Conservation (phyloP, 2,329 filamentous ascomycete genomes). For the Colletotrichum tofieldiae region DNA sequence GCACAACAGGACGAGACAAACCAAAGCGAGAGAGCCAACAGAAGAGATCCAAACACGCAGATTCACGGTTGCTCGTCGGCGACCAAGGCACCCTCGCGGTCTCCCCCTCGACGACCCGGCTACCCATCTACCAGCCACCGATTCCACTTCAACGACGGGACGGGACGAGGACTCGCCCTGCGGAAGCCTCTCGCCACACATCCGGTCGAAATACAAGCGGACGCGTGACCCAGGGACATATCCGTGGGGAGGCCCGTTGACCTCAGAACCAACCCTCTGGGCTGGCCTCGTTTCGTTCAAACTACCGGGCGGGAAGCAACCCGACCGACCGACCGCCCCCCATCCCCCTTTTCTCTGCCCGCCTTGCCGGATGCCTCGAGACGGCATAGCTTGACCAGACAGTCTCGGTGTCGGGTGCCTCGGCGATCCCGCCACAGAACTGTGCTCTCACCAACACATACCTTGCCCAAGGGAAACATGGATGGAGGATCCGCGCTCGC, state of each 20-base stretch:
- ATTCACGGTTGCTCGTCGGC: background rate
- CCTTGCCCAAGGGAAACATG: background rate
- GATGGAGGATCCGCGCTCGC: background rate
- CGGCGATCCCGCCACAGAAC: background rate
- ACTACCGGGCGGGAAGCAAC: background rate
- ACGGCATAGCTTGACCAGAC: background rate
- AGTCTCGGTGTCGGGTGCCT: background rate
- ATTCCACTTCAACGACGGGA: background rate
- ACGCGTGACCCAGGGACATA: background rate
- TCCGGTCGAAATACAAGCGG: background rate
- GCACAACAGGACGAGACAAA: background rate
- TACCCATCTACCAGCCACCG: background rate
- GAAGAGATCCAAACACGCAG: background rate
- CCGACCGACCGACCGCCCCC: too few relatives aligned
- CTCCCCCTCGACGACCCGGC: background rate
- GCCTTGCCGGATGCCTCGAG: background rate
- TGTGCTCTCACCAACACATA: background rate
- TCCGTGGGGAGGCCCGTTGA: background rate
- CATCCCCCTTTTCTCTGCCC: background rate
- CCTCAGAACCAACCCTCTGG: background rate
- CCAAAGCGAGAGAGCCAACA: background rate
- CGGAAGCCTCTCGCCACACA: background rate
- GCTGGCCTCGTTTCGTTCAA: background rate
- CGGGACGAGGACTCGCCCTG: background rate
- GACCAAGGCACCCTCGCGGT: background rate